Conservation (phyloP, 352 stramenopile genomes). For the Saprolegnia diclina region DNA sequence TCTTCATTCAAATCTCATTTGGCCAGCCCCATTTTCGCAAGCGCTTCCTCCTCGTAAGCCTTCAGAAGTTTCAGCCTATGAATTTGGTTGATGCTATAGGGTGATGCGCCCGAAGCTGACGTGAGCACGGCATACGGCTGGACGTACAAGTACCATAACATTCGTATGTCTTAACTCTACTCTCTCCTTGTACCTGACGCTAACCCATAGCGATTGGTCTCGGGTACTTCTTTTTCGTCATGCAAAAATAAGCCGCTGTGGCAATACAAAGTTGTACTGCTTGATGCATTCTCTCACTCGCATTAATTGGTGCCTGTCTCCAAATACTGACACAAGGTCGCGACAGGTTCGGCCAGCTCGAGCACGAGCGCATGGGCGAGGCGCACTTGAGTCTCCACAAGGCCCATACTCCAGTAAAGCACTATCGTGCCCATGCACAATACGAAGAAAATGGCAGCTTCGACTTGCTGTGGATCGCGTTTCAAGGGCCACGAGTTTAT, state of each 20-base stretch:
- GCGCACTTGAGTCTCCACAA: neutral
- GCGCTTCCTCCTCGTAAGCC: constrained; percentile 40
- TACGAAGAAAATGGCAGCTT: constrained; percentile 9
- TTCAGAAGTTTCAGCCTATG: neutral
- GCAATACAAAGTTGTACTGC: neutral
- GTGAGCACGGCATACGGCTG: constrained; percentile 41
- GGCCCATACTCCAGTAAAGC: neutral
- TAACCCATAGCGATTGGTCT: constrained; percentile 40
- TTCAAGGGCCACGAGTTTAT: neutral
- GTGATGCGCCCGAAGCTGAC: constrained; percentile 34
- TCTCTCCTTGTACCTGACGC: constrained; percentile 9
- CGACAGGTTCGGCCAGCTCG: constrained; percentile 1
- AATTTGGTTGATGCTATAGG: constrained; percentile 17
- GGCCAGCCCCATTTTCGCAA: constrained; percentile 77
- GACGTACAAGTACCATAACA: constrained; percentile 48
- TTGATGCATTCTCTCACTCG: constrained; percentile 2
- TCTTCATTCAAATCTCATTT: constrained; percentile 76
- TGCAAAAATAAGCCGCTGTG: constrained; percentile 34
- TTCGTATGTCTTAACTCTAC: constrained; percentile 30
- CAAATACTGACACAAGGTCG: neutral
- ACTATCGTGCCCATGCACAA: neutral
- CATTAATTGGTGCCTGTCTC: neutral
- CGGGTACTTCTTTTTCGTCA: constrained; percentile 58
- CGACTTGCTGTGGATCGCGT: constrained; percentile 13
- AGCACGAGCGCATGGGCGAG: neutral